Evolutionary conservation across 2,329 filamentous ascomycete species (phyloP).

Genomic region (Colletotrichum euphorbiae): DNA sequence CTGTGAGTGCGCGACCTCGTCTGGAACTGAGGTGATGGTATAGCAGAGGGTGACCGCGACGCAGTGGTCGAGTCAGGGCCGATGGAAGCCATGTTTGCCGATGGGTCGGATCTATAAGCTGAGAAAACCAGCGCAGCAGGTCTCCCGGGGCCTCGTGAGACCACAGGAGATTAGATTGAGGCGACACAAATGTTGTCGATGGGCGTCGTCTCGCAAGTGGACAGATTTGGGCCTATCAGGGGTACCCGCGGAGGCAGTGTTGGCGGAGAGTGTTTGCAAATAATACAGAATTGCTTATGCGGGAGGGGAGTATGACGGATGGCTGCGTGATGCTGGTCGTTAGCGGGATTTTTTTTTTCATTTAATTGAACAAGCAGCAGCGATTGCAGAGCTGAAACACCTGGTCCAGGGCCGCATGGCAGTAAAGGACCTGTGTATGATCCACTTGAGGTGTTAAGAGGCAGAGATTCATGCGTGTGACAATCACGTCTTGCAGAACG

Average conservation of each 20-base stretch:
- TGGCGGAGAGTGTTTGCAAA: slow-evolving; percentile 32
- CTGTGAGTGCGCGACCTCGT: slow-evolving; percentile 68
- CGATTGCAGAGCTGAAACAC: slow-evolving; percentile 40
- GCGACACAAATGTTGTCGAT: slow-evolving; percentile 32
- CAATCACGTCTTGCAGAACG: slow-evolving; percentile 30
- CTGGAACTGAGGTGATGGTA: slow-evolving; percentile 48
- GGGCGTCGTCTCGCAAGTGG: slow-evolving; percentile 27
- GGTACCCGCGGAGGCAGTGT: slow-evolving; percentile 14
- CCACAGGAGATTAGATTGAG: slow-evolving; percentile 38
- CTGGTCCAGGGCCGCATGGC: slow-evolving; percentile 39
- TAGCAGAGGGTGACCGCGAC: slow-evolving; percentile 51
- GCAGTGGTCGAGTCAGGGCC: slow-evolving; percentile 33
- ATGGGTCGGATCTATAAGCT: slow-evolving; percentile 24
- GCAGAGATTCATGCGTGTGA: slow-evolving; percentile 38
- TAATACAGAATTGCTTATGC: slow-evolving; percentile 38
- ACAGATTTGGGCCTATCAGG: slow-evolving; percentile 31
- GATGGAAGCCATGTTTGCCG: slow-evolving; percentile 38
- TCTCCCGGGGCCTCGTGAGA: slow-evolving; percentile 36
- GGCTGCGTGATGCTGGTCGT: slow-evolving; percentile 37
- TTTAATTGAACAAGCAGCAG: slow-evolving; percentile 21
- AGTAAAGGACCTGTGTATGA: slow-evolving; percentile 37
- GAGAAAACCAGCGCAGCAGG: slow-evolving; percentile 23
- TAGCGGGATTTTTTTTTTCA: slow-evolving; percentile 26
- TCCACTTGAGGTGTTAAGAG: slow-evolving; percentile 37
- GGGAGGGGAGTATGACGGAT: slow-evolving; percentile 34